A percentile compares a stretch with the other conserved stretches of the same genome.
Evolutionary conservation across 2,329 filamentous ascomycete genomes (phyloP).

Genomic region (Colletotrichum endophyticum): DNA sequence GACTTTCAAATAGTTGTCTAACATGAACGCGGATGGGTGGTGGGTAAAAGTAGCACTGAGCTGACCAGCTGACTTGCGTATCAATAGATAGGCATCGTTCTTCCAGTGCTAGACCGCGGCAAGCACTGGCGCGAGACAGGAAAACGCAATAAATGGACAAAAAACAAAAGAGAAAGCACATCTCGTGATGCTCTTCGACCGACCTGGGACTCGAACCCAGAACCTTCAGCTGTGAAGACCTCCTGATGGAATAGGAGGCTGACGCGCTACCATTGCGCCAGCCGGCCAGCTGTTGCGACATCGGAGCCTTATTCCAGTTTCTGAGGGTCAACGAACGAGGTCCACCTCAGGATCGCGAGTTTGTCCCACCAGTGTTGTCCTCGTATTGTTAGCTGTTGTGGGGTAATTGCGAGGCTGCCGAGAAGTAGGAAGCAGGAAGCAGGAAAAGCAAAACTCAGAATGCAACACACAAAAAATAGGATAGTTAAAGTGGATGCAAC

Average conservation of each 20-base stretch:
- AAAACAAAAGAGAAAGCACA: background rate
- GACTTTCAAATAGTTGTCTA: rapidly evolving
- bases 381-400: background rate
- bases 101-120: rapidly evolving
- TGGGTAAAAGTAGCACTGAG: background rate
- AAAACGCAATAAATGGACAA: background rate
- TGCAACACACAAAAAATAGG: background rate
- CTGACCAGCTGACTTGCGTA: rapidly evolving
- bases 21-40: rapidly evolving
- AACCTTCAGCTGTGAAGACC: constrained; percentile 7
- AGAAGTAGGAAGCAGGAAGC: background rate
- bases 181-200: background rate
- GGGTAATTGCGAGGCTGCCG: background rate
- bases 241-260: constrained; percentile 1
- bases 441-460: background rate
- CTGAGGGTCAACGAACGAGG: background rate
- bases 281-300: background rate
- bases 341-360: background rate
- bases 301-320: background rate
- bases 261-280: constrained; percentile 21
- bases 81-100: background rate
- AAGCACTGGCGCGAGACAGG: background rate
- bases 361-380: background rate
- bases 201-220: constrained; percentile 21
- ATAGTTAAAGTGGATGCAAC: background rate